Evolutionary conservation across 2,329 filamentous ascomycete genomes (phyloP), one percentile per base, ranked within the genome.

Genomic region (Paraphoma chrysanthemicola): DNA sequence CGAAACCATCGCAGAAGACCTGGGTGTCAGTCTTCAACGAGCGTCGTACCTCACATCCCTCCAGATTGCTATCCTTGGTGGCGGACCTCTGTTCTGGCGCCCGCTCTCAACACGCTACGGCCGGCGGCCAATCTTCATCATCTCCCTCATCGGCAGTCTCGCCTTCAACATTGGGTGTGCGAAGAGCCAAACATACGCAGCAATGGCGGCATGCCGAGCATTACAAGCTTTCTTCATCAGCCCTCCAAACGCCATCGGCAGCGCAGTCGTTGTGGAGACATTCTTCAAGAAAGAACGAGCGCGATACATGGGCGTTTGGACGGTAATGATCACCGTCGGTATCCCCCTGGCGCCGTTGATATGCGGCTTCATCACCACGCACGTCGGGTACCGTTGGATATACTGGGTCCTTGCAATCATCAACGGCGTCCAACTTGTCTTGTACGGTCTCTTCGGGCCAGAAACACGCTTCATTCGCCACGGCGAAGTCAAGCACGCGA

Each of bases 251-350:
- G 80, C 82, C 0, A 84, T 86, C 48, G 85, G 85, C 23, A 85
- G 82, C 65, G 84, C 79, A 0, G 83, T 87, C 8, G 85, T 87
- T 3, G 80, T 82, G 14, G 85, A 87, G 64, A 84, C 81, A 1
- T 86, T 85, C 56, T 87, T 86, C 72, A 83, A 82, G 64, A 80
- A 80, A 30, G 81, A 86, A 45, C 74, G 84, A 18, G 84, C 78
- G 5, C 78, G 77, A 47, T 85, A 82, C 48, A 85, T 86, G 80
- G 85, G 85, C 29, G 74, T 86, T n/a, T 85, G 84, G 85, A 86
- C 84, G 1, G 62, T 79, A 29, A 75, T 85, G 69, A 70, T 84
- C 12, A 84, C 82, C 0, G 54, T 85, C 10, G 82, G 82, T 33
- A 78, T 81, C 28, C 81, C 81, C 1, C 63, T 73, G 11, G 77